phyloP scores from a whole-genome alignment of 225 moss, liverwort and hornwort genomes.

The Physcomitrellopsis africana region DNA sequence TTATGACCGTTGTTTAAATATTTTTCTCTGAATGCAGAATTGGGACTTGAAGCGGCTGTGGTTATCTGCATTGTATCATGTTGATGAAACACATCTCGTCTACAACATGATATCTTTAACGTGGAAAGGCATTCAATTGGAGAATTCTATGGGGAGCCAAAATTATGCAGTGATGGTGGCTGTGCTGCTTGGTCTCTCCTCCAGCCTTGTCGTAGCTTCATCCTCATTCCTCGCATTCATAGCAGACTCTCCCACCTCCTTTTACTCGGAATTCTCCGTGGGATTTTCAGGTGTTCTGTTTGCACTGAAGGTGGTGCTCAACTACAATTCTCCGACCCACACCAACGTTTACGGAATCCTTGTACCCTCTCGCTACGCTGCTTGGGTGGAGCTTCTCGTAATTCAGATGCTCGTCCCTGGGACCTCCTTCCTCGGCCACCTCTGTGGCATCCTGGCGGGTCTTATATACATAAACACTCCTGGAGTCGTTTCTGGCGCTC shows the following conservation, averaged over 20 bases:
- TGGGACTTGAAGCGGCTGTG: slow-evolving; percentile 72
- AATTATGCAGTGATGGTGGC: slow-evolving; percentile 76
- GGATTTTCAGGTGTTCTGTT: slow-evolving; percentile 89
- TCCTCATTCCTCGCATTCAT: slow-evolving; percentile 53
- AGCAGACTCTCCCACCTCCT: slow-evolving; percentile 49
- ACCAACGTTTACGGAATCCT: slow-evolving; percentile 70
- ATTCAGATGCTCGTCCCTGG: slow-evolving; percentile 87
- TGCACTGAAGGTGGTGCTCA: slow-evolving; percentile 82
- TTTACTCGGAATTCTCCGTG: slow-evolving; percentile 78
- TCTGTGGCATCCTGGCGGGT: slow-evolving; percentile 84
- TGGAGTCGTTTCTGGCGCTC: slow-evolving; percentile 31
- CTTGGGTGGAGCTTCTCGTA: slow-evolving; percentile 85
- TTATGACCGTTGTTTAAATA: neutral
- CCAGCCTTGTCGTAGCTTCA: slow-evolving; percentile 68
- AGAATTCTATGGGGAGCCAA: slow-evolving; percentile 69
- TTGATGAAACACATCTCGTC: slow-evolving; percentile 82
- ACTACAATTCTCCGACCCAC: slow-evolving; percentile 67
- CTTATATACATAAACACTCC: slow-evolving; percentile 65
- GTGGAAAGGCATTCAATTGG: slow-evolving; percentile 87
- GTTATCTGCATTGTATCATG: slow-evolving; percentile 86
- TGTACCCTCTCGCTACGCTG: slow-evolving; percentile 78
- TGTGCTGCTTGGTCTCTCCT: slow-evolving; percentile 73
- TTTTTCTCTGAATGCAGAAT: slow-evolving; percentile 49
- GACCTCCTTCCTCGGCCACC: slow-evolving; percentile 81
- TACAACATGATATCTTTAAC: slow-evolving; percentile 86